Base-by-base conservation (phyloP, 257 asterid species). In the Gardenia jasminoides region DNA sequence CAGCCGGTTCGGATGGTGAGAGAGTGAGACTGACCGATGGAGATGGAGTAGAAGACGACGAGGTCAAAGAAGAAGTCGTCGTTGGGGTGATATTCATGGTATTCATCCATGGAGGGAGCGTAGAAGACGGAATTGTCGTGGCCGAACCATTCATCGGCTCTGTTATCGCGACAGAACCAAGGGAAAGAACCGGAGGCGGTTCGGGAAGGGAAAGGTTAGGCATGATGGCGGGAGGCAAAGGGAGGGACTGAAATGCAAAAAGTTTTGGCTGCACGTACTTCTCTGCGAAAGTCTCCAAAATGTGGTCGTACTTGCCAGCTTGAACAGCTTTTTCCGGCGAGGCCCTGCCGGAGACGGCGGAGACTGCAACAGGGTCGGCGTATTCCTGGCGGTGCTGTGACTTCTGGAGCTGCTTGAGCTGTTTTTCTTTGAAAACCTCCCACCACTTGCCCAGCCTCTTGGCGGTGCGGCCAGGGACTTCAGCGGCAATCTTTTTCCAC, bases 361-460 rank as follows among this genome's bases (percentile, higher is more conserved):
- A 83, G 1, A 44, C 81, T 0, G 83, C 75, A 5, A 80, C 70
- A 7, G 84, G 65, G 28, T 86, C 64, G 74, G 68, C 44, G 69
- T 65, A 86, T 2, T 85, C 88, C 59, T 59, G 84, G 52, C 72
- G 76, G 7, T 82, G 79, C 28, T 83, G 84, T 8, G 89, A 82
- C 5, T 85, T 86, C 43, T 84, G 89, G 0, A 89, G 72, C 81
- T 89, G 91, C 78, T 92, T 92, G 44, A 90, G 86, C 88, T 91
- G 96, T 79, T 94, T 92, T 86, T 92, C 97, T 74, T 92, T 92
- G 76, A 91, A 91, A 78, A 92, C 97, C 85, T 94, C 97, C 98
- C 97, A 92, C 98, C 98, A 91, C 89, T 94, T 94, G 4, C 97
- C 96, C 3, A 93, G 78, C 7, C 97, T 88, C 82, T 94, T 94